These are phyloP conservation scores for Begonia loranthoides DNA, from an alignment of 306 rosid species.

Conservation along the genomic window DNA sequence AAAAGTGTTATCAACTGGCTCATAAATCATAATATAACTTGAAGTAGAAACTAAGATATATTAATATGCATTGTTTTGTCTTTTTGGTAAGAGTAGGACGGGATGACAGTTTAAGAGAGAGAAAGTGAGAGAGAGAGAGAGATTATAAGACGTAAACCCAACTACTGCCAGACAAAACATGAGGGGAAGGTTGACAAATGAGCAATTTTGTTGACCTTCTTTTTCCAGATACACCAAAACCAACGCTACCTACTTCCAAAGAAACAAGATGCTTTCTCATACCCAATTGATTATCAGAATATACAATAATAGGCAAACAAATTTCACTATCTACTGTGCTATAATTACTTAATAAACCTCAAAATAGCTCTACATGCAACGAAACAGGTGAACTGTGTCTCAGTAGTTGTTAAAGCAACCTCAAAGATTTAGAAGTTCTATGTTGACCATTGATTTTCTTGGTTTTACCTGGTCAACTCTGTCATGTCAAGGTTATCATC, in stretches of 20 bases:
- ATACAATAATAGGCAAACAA: constrained; percentile 1
- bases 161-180: constrained; percentile 24
- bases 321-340: constrained; percentile 8
- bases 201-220: constrained; percentile 38
- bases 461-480: neutral
- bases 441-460: constrained; percentile 13
- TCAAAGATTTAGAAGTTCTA: constrained; percentile 5
- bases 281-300: constrained; percentile 6
- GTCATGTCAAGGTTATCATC: too few species aligned
- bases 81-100: too few species aligned
- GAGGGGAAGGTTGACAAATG: constrained; percentile 43
- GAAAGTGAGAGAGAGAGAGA: constrained; percentile 2
- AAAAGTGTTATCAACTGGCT: constrained; percentile 8
- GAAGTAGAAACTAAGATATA: constrained; percentile 5
- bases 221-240: constrained; percentile 35
- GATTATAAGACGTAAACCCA: constrained; percentile 27
- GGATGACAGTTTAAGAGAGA: constrained; percentile 2
- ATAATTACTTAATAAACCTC: constrained; percentile 14
- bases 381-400: constrained; percentile 14
- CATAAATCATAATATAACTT: constrained; percentile 3
- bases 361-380: neutral
- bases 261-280: neutral
- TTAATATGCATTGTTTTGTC: neutral
- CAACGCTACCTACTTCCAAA: constrained; percentile 39
- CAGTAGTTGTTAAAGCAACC: constrained; percentile 15